A percentile compares a stretch with the other conserved stretches of the same genome.
Conservation (phyloP, 2,329 filamentous ascomycete genomes). For the Aspergillus sp. region DNA sequence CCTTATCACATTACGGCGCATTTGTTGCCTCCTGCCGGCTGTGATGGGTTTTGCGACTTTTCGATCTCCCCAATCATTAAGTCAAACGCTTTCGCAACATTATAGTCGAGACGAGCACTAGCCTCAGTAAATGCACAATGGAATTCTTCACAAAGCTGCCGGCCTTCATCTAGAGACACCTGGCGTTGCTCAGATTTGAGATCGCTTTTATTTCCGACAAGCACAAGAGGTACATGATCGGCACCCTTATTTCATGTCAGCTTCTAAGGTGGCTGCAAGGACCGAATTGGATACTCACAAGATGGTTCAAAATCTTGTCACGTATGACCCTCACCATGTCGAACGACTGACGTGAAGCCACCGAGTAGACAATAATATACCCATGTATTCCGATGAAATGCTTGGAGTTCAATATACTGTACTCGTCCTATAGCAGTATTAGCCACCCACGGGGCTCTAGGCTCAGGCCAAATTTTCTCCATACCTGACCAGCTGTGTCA, state of each 20-base stretch:
- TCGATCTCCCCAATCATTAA: slow-evolving; percentile 93
- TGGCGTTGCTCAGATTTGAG: slow-evolving; percentile 90
- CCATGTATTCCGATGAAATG: slow-evolving; percentile 99
- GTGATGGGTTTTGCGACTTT: slow-evolving; percentile 85
- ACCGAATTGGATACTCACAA: slow-evolving; percentile 59
- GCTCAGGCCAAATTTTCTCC: slow-evolving; percentile 21
- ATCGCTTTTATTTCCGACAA: slow-evolving; percentile 97
- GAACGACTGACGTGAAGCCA: slow-evolving; percentile 88
- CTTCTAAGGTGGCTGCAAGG: neutral
- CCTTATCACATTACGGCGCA: slow-evolving; percentile 76
- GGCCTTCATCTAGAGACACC: slow-evolving; percentile 81
- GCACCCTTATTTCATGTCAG: slow-evolving; percentile 64
- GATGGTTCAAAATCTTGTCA: slow-evolving; percentile 95
- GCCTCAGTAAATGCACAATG: slow-evolving; percentile 94
- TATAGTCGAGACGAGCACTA: slow-evolving; percentile 90
- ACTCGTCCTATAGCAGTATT: slow-evolving; percentile 72
- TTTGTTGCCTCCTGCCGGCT: slow-evolving; percentile 77
- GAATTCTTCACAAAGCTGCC: slow-evolving; percentile 80
- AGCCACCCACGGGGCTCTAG: slow-evolving; percentile 9
- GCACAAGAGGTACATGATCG: slow-evolving; percentile 87
- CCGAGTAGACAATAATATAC: slow-evolving; percentile 98
- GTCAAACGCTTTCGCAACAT: slow-evolving; percentile 90
- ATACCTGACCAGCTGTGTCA: slow-evolving; percentile 91
- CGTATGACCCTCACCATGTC: slow-evolving; percentile 96
- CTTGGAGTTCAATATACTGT: slow-evolving; percentile 96